Base-by-base conservation (phyloP, 2,329 filamentous ascomycete species). In the Colletotrichum acutatum region DNA sequence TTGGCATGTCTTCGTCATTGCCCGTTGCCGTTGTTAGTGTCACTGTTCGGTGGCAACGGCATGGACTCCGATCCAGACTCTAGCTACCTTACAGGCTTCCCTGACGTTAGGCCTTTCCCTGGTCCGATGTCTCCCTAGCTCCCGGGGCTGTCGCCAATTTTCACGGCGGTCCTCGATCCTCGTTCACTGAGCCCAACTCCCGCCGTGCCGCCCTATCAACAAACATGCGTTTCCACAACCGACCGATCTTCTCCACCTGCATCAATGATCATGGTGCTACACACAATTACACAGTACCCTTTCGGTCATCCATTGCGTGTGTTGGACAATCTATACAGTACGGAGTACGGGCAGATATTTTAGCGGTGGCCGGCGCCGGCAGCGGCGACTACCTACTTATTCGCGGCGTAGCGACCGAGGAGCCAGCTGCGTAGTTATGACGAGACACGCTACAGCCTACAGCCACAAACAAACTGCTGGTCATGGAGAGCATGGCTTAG, bases 371-470 rank as follows among this genome's bases (percentile, higher is more conserved):
- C 42, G 61, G 53, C 53, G n/a, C n/a, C n/a, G 65, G 65, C 54
- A 66, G 58, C 65, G 14, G 37, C 52, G 53, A 58, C 57, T 62
- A 63, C 56, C 66, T 30, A 28, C 24, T 53, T 32, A 42, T 26
- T 54, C 59, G 54, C 53, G 58, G 34, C 46, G 66, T 30, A 54
- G 66, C 58, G 62, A 28, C 46, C 70, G 22, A 69, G 26, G 24
- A 58, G 28, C 14, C 12, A n/a, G 57, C 32, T 54, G 63, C 66
- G 49, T 57, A 70, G 42, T 37, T 24, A 70, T 69, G 66, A 70
- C 66, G 60, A 65, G 53, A 26, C 65, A n/a, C 8, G 60, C 63
- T 7, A 26, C 11, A 28, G 34, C 46, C 37, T 42, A 42, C 37
- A 19, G 37, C 37, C 37, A 42, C 32, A 46, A 56, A 42, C 32